A percentile compares a stretch with the other conserved stretches of the same genome.
Evolutionary conservation across 2,329 filamentous ascomycete genomes (phyloP).

Genomic region (Fusarium tupiense): DNA sequence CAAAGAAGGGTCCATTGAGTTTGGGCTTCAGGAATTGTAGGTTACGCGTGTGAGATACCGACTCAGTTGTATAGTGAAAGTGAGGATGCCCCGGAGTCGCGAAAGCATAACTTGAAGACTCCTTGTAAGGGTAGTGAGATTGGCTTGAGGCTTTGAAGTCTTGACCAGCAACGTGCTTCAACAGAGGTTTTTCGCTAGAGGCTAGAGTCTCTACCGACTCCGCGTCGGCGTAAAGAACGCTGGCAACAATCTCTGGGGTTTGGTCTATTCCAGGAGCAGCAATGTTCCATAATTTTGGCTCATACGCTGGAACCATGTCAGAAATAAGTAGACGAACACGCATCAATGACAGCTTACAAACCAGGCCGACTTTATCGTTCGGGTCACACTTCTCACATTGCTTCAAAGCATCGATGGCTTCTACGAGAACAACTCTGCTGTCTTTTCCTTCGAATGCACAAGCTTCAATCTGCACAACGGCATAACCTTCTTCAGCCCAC

Average conservation of each 20-base stretch:
- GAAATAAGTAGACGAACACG: neutral
- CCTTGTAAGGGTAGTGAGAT: neutral
- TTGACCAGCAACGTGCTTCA: neutral
- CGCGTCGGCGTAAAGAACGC: neutral
- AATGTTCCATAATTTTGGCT: neutral
- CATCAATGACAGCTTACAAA: neutral
- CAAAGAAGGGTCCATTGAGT: slow-evolving; percentile 73
- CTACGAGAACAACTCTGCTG: slow-evolving; percentile 21
- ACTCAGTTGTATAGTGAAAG: slow-evolving; percentile 64
- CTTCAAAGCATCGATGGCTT: slow-evolving; percentile 36
- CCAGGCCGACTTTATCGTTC: neutral
- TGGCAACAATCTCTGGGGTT: neutral
- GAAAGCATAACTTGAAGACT: slow-evolving; percentile 51
- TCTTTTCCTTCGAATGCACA: slow-evolving; percentile 1
- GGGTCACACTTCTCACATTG: slow-evolving; percentile 49
- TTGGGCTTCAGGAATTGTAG: slow-evolving; percentile 72
- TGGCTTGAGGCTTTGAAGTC: neutral
- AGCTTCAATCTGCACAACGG: slow-evolving; percentile 55
- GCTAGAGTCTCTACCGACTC: neutral
- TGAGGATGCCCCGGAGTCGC: slow-evolving; percentile 58
- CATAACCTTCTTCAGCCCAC: slow-evolving; percentile 78
- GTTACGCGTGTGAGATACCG: slow-evolving; percentile 72
- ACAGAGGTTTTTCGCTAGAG: neutral
- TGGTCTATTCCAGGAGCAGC: neutral
- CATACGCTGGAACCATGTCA: neutral